phyloP scores from a whole-genome alignment of 257 asterid genomes.

The Nicotiana undulata region DNA sequence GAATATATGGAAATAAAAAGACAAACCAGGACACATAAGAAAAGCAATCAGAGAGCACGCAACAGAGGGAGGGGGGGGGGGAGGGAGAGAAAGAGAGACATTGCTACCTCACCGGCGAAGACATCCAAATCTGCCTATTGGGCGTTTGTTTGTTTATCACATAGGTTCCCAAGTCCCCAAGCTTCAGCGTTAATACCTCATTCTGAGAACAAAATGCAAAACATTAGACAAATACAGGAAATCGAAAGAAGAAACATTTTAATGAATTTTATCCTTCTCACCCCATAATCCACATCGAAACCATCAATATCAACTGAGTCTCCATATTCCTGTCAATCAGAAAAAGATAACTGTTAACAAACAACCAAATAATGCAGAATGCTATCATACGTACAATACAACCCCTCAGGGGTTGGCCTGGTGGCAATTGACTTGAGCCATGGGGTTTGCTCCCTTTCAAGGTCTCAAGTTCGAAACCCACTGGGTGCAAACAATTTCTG shows the following conservation, averaged over 20 bases:
- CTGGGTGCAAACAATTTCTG: no score
- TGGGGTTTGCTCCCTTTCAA: no score
- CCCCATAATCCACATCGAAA: conserved; percentile 87
- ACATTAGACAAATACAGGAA: conserved; percentile 4
- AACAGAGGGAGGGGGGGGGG: not conserved
- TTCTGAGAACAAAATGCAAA: conserved; percentile 39
- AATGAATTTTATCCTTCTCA: conserved; percentile 22
- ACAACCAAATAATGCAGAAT: not conserved
- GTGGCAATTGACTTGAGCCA: no score
- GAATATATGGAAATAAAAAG: not conserved
- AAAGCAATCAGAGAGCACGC: not conserved
- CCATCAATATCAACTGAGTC: conserved; percentile 77
- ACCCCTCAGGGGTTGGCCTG: no score
- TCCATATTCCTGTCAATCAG: conserved; percentile 60
- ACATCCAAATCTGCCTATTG: conserved; percentile 93
- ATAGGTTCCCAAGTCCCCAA: conserved; percentile 81
- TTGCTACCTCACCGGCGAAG: conserved; percentile 86
- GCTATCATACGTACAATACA: not conserved
- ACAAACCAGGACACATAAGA: not conserved
- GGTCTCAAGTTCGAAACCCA: no score
- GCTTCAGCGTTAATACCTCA: conserved; percentile 85
- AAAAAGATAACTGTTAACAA: not conserved
- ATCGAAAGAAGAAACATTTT: not conserved
- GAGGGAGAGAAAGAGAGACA: not conserved
- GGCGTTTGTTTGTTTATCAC: conserved; percentile 95